Base-by-base conservation (phyloP, 768 basidiomycete species). In the Phaeotremella fagi region DNA sequence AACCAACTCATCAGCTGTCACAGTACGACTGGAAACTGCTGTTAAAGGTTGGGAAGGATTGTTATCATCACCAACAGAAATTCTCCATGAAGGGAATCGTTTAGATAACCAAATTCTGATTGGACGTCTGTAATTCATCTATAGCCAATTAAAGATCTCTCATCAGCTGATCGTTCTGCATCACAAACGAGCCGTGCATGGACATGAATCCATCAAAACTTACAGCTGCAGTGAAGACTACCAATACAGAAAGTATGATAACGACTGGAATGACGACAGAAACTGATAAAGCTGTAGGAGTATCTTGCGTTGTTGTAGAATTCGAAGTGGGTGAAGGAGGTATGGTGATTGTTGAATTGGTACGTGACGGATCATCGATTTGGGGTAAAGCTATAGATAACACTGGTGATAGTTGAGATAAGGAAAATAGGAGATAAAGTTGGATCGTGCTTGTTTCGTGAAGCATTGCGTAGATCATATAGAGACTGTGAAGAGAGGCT, bases 1-100 rank as follows among this genome's bases (percentile, higher is more conserved):
- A 2, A 52, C 53, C 1, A 60, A 36, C 24, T 60, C 44, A 25
- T 58, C 63, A 18, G 59, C 63, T 26, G 59, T 60, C 26, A 64
- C 41, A 18, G 50, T 46, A 3, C 47, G 48, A 14, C 25, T 26
- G 24, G 58, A 50, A 28, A 33, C 51, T 3, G 29, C 22, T 23
- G 41, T 36, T 11, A 15, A 45, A 22, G 31, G 54, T 2, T 36
- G 24, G 26, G 50, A 12, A 24, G 35, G 25, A 12, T 28, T 6
- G 38, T 22, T 41, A 20, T 6, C 20, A 22, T 22, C 20, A 41
- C 7, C 11, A 12, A 6, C 9, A 18, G 9, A 12, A 41, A 6
- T 41, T 6, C 9, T 4, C 16, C 26, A 29, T 12, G 48, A 31
- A 22, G 4, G 20, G 43, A 60, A 55, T 12, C 49, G 36, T 43